Evolutionary conservation across 2,329 filamentous ascomycete genomes (phyloP).

Genomic region (Calonectria hongkongensis): DNA sequence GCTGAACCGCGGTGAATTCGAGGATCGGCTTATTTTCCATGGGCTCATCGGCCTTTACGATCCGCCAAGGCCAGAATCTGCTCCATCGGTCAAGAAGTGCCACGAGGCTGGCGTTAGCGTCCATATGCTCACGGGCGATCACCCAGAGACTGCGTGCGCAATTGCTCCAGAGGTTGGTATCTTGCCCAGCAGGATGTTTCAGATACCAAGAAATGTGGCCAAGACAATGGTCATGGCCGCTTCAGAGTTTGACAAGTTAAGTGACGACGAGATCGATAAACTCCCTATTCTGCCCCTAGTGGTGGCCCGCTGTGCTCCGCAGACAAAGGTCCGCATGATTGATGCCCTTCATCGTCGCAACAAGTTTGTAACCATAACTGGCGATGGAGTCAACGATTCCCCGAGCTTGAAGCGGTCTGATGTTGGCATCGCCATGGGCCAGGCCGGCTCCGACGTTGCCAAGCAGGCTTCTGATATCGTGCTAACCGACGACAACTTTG

Average conservation of each 20-base stretch:
- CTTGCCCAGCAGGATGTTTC: constrained; percentile 70
- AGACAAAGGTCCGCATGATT: constrained; percentile 85
- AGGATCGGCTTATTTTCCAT: constrained; percentile 78
- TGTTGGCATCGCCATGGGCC: constrained; percentile 83
- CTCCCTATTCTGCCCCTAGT: constrained; percentile 80
- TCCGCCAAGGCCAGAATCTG: constrained; percentile 81
- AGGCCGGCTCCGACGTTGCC: constrained; percentile 81
- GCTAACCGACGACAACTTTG: constrained; percentile 83
- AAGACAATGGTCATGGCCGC: constrained; percentile 80
- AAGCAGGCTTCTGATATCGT: constrained; percentile 82
- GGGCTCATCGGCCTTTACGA: constrained; percentile 85
- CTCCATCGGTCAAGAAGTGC: constrained; percentile 73
- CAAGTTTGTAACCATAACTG: constrained; percentile 82
- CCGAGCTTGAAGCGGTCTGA: constrained; percentile 81
- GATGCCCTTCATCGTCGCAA: constrained; percentile 80
- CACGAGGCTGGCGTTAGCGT: constrained; percentile 78
- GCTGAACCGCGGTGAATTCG: constrained; percentile 73
- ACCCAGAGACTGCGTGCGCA: constrained; percentile 78
- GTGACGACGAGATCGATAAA: constrained; percentile 77
- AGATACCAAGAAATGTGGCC: constrained; percentile 72
- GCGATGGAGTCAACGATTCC: constrained; percentile 83
- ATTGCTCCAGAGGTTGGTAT: constrained; percentile 80
- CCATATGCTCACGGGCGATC: constrained; percentile 83
- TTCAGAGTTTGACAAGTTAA: constrained; percentile 79
- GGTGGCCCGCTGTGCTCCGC: constrained; percentile 81